A percentile compares a stretch with the other conserved stretches of the same genome.
Conservation (phyloP, 495 filamentous ascomycete genomes). For the Hypoxylon subgilvum region DNA sequence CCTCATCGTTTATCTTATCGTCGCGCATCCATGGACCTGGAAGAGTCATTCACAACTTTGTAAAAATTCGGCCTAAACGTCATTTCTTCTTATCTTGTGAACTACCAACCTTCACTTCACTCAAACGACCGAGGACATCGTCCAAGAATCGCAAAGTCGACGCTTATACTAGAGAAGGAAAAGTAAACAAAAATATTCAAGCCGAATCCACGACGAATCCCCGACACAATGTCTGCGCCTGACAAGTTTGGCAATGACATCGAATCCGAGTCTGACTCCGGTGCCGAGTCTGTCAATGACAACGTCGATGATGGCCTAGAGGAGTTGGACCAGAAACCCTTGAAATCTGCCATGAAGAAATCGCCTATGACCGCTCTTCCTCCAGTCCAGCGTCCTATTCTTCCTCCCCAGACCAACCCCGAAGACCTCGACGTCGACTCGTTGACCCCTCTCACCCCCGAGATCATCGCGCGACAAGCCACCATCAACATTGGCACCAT, state of each 20-base stretch:
- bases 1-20: constrained; percentile 40
- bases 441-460: constrained; percentile 85
- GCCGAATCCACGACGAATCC: too few relatives aligned
- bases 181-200: neutral
- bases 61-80: constrained; percentile 34
- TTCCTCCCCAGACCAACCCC: constrained; percentile 91
- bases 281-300: constrained; percentile 50
- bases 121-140: neutral
- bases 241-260: constrained; percentile 41
- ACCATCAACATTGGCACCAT: constrained; percentile 99
- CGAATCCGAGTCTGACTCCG: constrained; percentile 41
- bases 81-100: constrained; percentile 26
- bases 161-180: neutral
- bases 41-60: constrained; percentile 39
- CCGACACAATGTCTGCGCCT: constrained; percentile 29
- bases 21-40: neutral
- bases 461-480: constrained; percentile 95
- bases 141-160: neutral
- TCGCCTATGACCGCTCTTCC: constrained; percentile 45
- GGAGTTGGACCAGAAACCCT: constrained; percentile 49
- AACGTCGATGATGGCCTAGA: constrained; percentile 47
- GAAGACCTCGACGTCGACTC: constrained; percentile 77
- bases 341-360: constrained; percentile 58
- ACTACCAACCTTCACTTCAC: neutral
- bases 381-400: constrained; percentile 54